A percentile compares a stretch with the other conserved stretches of the same genome.
Evolutionary conservation across 306 rosid species (phyloP).

Genomic region (Gastrolobium bilobum): DNA sequence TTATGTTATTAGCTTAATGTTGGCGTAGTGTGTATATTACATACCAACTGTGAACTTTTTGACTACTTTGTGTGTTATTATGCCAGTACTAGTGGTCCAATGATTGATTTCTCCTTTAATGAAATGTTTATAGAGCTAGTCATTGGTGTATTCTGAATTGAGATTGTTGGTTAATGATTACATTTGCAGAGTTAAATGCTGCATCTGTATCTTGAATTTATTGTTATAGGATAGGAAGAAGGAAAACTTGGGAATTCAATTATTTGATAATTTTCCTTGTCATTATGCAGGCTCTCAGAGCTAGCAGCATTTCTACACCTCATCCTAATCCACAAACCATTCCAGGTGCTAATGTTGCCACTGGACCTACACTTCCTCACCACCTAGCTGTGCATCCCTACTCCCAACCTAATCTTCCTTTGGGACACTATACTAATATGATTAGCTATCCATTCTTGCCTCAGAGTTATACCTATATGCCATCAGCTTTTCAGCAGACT

Average conservation of each 20-base stretch:
- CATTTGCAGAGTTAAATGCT: conserved; percentile 1
- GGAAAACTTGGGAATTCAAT: conserved; percentile 25
- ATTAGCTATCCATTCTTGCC: conserved; percentile 89
- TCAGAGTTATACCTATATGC: conserved; percentile 89
- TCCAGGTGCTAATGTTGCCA: conserved; percentile 70
- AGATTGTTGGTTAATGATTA: neutral
- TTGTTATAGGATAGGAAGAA: conserved; percentile 11
- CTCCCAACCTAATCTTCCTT: conserved; percentile 82
- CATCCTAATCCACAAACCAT: conserved; percentile 69
- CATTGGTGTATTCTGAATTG: neutral
- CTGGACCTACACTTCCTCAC: conserved; percentile 84
- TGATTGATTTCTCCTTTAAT: neutral
- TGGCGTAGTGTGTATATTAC: neutral
- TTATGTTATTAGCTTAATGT: neutral
- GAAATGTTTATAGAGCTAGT: neutral
- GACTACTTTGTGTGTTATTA: neutral
- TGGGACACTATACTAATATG: conserved; percentile 89
- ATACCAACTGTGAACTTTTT: neutral
- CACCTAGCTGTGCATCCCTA: conserved; percentile 87
- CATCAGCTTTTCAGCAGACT: conserved; percentile 88
- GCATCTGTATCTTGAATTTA: neutral
- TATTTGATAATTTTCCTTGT: conserved; percentile 28
- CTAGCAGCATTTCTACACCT: conserved; percentile 67
- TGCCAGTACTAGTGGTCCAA: conserved; percentile 5
- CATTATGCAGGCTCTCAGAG: conserved; percentile 72